phyloP scores from a whole-genome alignment of 805 yeast species.

The Nakazawaea ambrosiae region DNA sequence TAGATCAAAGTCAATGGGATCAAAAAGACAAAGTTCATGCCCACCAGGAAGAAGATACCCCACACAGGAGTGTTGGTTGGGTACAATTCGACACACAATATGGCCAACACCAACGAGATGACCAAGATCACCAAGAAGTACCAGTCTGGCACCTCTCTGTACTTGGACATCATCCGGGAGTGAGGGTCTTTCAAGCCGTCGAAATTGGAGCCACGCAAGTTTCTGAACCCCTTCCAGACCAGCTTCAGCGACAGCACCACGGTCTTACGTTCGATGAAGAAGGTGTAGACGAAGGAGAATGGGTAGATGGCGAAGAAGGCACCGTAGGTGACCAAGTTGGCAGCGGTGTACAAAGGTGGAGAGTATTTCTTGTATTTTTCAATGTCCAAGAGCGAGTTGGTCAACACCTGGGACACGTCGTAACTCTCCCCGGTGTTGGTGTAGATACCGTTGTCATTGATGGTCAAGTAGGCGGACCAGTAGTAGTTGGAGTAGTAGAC shows the following conservation, averaged over 20 bases:
- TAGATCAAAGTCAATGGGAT: conserved; percentile 43
- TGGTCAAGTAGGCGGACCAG: conserved; percentile 31
- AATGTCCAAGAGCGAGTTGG: conserved; percentile 36
- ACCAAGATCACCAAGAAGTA: conserved; percentile 24
- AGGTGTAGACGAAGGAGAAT: conserved; percentile 42
- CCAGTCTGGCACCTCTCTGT: conserved; percentile 58
- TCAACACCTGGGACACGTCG: conserved; percentile 38
- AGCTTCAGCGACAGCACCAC: conserved; percentile 31
- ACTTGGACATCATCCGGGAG: conserved; percentile 46
- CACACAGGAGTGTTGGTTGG: conserved; percentile 53
- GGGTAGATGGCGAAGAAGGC: conserved; percentile 52
- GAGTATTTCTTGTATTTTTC: conserved; percentile 46
- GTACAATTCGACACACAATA: conserved; percentile 36
- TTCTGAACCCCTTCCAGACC: conserved; percentile 24
- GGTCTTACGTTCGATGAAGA: conserved; percentile 37
- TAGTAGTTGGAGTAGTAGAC: conserved; percentile 33
- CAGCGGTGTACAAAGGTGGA: conserved; percentile 63
- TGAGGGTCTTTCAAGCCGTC: conserved; percentile 42
- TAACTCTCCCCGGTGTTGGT: conserved; percentile 44
- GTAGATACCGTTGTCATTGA: conserved; percentile 43
- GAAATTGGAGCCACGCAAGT: conserved; percentile 15
- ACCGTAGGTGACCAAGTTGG: conserved; percentile 51
- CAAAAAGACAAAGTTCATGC: conserved; percentile 41
- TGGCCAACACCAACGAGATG: conserved; percentile 20
- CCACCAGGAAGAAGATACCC: conserved; percentile 49